Conservation (phyloP, 1,284 basidiomycete species). For the Naganishia sp. region DNA sequence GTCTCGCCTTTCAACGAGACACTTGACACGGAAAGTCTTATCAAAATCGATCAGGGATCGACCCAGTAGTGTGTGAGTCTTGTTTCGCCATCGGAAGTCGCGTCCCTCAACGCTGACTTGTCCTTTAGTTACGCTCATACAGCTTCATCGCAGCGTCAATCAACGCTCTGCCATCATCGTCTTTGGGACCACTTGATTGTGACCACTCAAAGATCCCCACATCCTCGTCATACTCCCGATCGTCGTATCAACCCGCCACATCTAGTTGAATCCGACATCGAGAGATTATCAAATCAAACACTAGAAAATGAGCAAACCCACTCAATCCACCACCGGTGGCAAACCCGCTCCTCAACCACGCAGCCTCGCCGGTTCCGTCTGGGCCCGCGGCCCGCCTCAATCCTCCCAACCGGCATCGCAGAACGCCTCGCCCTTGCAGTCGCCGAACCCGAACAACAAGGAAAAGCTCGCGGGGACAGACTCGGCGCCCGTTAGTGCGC, state of each 20-base stretch:
- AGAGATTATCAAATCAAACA: neutral
- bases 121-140: neutral
- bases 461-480: constrained; percentile 6
- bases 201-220: constrained; percentile 6
- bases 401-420: constrained; percentile 23
- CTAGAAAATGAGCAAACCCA: constrained; percentile 33
- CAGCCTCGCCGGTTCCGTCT: constrained; percentile 21
- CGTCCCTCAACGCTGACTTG: neutral
- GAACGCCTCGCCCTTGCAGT: constrained; percentile 10
- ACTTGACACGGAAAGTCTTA: neutral
- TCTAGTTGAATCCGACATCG: constrained; percentile 17
- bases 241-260: constrained; percentile 19
- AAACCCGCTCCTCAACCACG: constrained; percentile 14
- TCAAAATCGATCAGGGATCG: constrained; percentile 28
- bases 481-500: constrained; percentile 6
- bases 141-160: neutral
- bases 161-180: constrained; percentile 1
- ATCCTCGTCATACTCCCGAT: constrained; percentile 5
- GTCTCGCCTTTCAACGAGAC: neutral
- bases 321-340: constrained; percentile 19
- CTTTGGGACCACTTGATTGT: constrained; percentile 28
- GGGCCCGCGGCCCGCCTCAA: constrained; percentile 28
- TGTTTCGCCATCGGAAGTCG: neutral
- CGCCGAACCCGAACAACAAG: constrained; percentile 17
- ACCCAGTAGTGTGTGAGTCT: constrained; percentile 13